A percentile compares a stretch with the other conserved stretches of the same genome.
Conservation (phyloP, 78 protist species). For the Dictyostelium discoideum region DNA sequence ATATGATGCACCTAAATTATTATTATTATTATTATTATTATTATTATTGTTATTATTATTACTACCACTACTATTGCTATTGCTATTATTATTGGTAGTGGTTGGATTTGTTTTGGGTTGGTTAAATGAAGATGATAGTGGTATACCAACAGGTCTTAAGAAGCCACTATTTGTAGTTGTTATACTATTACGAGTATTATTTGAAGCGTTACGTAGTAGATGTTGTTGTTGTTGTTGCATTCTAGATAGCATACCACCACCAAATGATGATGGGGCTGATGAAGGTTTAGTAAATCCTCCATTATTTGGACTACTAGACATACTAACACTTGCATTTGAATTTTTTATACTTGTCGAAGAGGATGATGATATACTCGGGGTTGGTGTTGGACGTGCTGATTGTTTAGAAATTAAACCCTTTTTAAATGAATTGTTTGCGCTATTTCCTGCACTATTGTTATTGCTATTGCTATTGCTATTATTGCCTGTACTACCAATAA, state of each 20-base stretch:
- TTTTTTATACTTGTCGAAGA: background rate
- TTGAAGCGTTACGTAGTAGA: background rate
- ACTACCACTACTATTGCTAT: background rate
- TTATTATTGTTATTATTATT: background rate
- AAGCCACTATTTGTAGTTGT: background rate
- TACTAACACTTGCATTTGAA: background rate
- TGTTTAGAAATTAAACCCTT: background rate
- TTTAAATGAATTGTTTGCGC: background rate
- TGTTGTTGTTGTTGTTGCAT: constrained; percentile 11
- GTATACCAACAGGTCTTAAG: constrained; percentile 27
- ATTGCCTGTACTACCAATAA: background rate
- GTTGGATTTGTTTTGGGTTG: background rate
- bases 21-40: background rate
- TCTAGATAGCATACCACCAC: constrained; percentile 16
- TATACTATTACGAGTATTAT: background rate
- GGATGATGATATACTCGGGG: background rate
- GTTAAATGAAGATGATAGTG: background rate
- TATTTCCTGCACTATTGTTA: background rate
- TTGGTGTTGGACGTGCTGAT: background rate
- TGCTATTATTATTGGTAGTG: background rate
- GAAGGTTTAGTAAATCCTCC: background rate
- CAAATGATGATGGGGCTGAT: constrained; percentile 17
- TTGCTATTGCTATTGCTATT: background rate
- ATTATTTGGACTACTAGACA: background rate
- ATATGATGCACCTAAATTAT: background rate